phyloP scores from a whole-genome alignment of 1,284 basidiomycete genomes.

The Pseudozyma thailandica region DNA sequence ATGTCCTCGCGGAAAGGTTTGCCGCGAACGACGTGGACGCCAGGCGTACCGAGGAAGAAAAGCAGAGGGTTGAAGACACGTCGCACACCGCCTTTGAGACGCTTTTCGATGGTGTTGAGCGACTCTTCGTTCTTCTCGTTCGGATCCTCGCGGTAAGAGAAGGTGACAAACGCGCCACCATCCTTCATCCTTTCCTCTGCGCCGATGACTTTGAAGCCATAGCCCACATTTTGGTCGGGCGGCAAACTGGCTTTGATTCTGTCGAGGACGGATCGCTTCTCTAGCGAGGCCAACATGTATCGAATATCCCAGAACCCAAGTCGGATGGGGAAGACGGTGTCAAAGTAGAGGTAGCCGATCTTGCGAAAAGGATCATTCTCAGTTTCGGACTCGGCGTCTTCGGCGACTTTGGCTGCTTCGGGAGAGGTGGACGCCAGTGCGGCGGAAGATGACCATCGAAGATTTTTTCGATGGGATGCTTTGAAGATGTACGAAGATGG shows the following conservation, averaged over 20 bases:
- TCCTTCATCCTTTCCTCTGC: conserved; percentile 58
- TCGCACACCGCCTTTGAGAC: conserved; percentile 46
- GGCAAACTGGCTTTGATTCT: conserved; percentile 51
- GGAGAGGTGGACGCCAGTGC: conserved; percentile 41
- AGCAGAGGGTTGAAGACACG: conserved; percentile 43
- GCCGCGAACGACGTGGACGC: conserved; percentile 60
- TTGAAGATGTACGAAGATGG: not conserved
- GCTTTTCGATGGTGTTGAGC: conserved; percentile 52
- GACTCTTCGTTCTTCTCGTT: conserved; percentile 42
- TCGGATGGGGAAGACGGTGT: conserved; percentile 61
- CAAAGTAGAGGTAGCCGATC: conserved; percentile 58
- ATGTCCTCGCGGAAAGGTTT: conserved; percentile 62
- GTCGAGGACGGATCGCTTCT: conserved; percentile 45
- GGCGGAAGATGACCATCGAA: conserved; percentile 39
- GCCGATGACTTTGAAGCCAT: conserved; percentile 59
- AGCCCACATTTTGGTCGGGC: conserved; percentile 44
- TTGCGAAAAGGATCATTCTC: conserved; percentile 50
- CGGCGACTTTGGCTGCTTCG: conserved; percentile 46
- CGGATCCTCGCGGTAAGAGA: conserved; percentile 41
- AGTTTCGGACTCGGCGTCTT: conserved; percentile 42
- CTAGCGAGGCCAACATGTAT: conserved; percentile 44
- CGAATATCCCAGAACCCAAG: conserved; percentile 59
- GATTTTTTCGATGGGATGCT: not conserved
- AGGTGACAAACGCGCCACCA: conserved; percentile 57
- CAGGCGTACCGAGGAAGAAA: conserved; percentile 49